Evolutionary conservation across 805 yeast species (phyloP), one percentile per base, ranked within the genome.

Genomic region (Candida glaebosa): DNA sequence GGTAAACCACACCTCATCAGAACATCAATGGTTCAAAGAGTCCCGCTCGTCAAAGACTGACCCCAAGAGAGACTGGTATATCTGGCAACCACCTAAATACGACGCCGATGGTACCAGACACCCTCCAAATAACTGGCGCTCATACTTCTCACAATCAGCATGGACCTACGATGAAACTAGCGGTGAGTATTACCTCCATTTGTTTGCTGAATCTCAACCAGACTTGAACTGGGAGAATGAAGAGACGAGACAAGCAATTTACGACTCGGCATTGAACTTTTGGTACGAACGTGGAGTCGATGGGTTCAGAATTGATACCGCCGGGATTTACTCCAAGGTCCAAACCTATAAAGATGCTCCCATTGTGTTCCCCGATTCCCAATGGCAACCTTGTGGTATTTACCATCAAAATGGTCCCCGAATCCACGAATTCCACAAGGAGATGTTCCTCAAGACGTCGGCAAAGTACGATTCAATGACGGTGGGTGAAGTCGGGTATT

Each of bases 191-290:
- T 79, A 78, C 57, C 59, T 79, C 48, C 71, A 68, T 40, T 61
- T 78, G 43, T 79, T 76, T 57, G 80, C 81, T 10, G 60, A 58
- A 38, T 54, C 71, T 25, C 84, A 79, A 58, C 83, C 83, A 10
- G 83, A 79, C 51, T 63, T 79, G 51, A 79, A 78, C 59, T 79
- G 83, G 84, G 82, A 78, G 48, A 76, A 70, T 52, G 67, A 57
- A 41, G 71, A 58, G 39, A 41, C 53, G n/a, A 50, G 61, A 48
- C 44, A 63, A 4, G 65, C 64, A 43, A 65, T 78, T 41, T 75
- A 75, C 58, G 62, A 73, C 30, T 54, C 64, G 18, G 79, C 81
- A 6, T 56, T 76, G 46, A 60, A 60, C 31, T 78, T 67, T 56
- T 79, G 84, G 83, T 70, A 70, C 42, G 69, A 73, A 38, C 69